Conservation (phyloP, 2,329 filamentous ascomycete species). For the Botryotinia calthae region DNA sequence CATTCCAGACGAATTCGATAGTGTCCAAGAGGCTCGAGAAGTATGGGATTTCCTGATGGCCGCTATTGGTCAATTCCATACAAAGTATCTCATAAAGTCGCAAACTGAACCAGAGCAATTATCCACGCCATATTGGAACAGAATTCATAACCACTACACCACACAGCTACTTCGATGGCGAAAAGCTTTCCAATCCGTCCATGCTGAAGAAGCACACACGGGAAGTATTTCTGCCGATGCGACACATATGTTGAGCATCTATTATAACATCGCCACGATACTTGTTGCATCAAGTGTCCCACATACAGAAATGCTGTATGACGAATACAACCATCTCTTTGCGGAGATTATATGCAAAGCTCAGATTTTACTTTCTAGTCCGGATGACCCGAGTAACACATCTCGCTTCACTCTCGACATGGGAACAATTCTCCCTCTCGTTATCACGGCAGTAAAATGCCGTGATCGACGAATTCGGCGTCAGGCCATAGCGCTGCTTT, state of each 20-base stretch:
- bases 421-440: slow-evolving; percentile 37
- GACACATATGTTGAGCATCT: slow-evolving; percentile 36
- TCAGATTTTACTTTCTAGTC: slow-evolving; percentile 32
- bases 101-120: slow-evolving; percentile 34
- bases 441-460: slow-evolving; percentile 37
- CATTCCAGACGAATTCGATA: slow-evolving; percentile 34
- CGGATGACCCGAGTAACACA: slow-evolving; percentile 36
- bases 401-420: slow-evolving; percentile 37
- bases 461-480: slow-evolving; percentile 34
- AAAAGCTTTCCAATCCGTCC: slow-evolving; percentile 33
- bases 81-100: slow-evolving; percentile 34
- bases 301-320: slow-evolving; percentile 36
- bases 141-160: slow-evolving; percentile 35
- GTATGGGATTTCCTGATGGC: slow-evolving; percentile 37
- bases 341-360: slow-evolving; percentile 36
- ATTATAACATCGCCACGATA: slow-evolving; percentile 37
- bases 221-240: slow-evolving; percentile 32
- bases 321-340: slow-evolving; percentile 35
- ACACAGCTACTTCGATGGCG: slow-evolving; percentile 36
- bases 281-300: slow-evolving; percentile 35
- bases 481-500: slow-evolving; percentile 35
- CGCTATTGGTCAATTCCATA: slow-evolving; percentile 37
- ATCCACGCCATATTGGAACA: slow-evolving; percentile 31
- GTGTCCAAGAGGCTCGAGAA: slow-evolving; percentile 35
- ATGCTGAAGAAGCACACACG: slow-evolving; percentile 31